Conservation (phyloP, 208 protist genomes). For the Trypanosoma boissoni region DNA sequence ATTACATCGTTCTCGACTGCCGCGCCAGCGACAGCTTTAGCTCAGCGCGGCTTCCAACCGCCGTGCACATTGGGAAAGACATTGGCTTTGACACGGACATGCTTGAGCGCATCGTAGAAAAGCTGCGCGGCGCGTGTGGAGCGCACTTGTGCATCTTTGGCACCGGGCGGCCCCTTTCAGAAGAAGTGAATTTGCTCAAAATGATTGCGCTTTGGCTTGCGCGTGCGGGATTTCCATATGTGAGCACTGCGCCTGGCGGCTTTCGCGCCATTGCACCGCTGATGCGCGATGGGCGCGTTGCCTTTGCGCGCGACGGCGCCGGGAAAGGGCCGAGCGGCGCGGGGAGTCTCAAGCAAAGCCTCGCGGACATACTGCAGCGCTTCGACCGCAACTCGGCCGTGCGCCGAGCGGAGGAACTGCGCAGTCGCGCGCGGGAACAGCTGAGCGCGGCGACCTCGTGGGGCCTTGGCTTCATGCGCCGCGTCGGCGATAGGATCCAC, state of each 20-base stretch:
- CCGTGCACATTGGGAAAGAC: constrained; percentile 55
- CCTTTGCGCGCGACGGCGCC: constrained; percentile 20
- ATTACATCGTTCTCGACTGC: constrained; percentile 90
- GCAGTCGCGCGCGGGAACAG: constrained; percentile 43
- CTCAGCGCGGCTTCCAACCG: constrained; percentile 77
- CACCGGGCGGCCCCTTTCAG: constrained; percentile 66
- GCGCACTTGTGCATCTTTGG: constrained; percentile 75
- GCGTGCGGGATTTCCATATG: constrained; percentile 62
- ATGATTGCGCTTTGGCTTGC: constrained; percentile 82
- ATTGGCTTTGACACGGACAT: constrained; percentile 35
- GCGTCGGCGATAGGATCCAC: constrained; percentile 51
- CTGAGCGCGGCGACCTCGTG: constrained; percentile 54
- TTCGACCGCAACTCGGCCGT: constrained; percentile 22
- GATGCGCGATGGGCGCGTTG: constrained; percentile 42
- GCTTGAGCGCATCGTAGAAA: constrained; percentile 22
- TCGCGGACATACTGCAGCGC: constrained; percentile 15
- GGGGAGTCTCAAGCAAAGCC: constrained; percentile 26
- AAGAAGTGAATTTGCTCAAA: constrained; percentile 88
- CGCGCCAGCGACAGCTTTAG: constrained; percentile 74
- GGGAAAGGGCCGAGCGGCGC: not conserved
- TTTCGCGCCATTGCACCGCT: constrained; percentile 75
- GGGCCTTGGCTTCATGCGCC: constrained; percentile 58
- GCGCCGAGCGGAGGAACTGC: constrained; percentile 47
- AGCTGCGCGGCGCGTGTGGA: constrained; percentile 41
- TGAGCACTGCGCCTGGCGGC: constrained; percentile 68